Conservation (phyloP, 2,329 filamentous ascomycete species). For the Aureobasidium sp. region DNA sequence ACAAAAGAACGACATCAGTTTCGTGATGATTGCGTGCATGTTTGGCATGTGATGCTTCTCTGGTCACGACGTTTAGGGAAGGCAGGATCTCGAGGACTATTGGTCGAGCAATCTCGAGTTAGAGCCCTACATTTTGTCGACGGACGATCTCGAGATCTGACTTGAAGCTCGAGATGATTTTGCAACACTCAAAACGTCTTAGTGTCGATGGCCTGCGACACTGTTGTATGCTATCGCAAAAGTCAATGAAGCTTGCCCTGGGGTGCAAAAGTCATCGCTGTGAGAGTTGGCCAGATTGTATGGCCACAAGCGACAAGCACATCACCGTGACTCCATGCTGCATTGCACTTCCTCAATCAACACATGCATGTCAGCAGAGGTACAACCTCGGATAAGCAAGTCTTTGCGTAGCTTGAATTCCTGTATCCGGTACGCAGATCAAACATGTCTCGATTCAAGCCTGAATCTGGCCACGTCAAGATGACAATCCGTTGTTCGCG, state of each 20-base stretch:
- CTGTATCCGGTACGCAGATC: background rate
- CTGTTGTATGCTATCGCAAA: background rate
- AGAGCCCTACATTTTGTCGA: background rate
- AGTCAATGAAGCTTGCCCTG: background rate
- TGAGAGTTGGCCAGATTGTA: background rate
- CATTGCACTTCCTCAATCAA: background rate
- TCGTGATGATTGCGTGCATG: background rate
- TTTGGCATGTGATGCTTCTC: constrained; percentile 3
- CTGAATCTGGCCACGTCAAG: background rate
- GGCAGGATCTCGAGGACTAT: background rate
- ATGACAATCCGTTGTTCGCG: constrained; percentile 1
- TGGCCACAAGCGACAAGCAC: background rate
- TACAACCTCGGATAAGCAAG: background rate
- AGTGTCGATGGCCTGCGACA: background rate
- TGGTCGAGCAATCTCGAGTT: background rate
- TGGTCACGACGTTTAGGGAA: background rate
- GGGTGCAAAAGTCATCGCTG: background rate
- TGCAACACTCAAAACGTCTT: background rate
- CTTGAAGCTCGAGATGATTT: too few relatives aligned
- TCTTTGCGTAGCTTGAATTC: background rate
- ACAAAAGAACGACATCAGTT: background rate
- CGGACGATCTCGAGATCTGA: background rate
- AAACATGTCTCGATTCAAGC: background rate
- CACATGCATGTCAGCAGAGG: background rate
- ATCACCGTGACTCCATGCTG: background rate